Evolutionary conservation across 2,329 filamentous ascomycete genomes (phyloP), one percentile per base, ranked within the genome.

Genomic region (Bipolaris gigantea): DNA sequence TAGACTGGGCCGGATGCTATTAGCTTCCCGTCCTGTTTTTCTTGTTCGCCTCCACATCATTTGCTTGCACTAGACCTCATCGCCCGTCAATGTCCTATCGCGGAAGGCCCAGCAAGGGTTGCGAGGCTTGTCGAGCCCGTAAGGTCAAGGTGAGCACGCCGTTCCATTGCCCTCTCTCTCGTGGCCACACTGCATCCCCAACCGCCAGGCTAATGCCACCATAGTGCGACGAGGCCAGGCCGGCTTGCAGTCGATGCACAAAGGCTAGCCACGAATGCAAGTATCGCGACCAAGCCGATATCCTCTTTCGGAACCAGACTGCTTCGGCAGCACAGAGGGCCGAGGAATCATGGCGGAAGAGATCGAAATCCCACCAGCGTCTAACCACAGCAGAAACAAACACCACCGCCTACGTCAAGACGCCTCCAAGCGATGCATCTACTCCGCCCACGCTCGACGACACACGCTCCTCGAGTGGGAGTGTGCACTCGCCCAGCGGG

Each of bases 61-160:
- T 36, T 42, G 39, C 42, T 40, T 53, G 44, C 44, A 35, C 41
- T 56, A 47, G 49, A 19, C 27, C 13, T 21, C 36, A 27, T 25
- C 18, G 19, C 33, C 32, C 25, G 27, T 42, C 52, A 55, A 73
- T 72, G 69, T 69, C 67, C 25, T 73, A 73, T 50, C 67, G 69
- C 32, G 70, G 71, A 48, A 58, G 69, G 19, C 71, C 70, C 11
- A 73, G 71, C 56, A 73, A 72, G 63, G 70, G 71, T 25, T 73
- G 70, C 40, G 65, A 72, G 51, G 57, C 64, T 34, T 73, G 71
- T 55, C 61, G 71, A 54, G 56, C 66, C 48, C 64, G 69, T 18
- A 73, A 72, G 55, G 64, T 73, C 43, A 73, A 73, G 59, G 71
- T 73, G 49, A 47, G 63, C 33, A 38, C 33, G 11, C 15, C 10